phyloP scores from a whole-genome alignment of 2,329 filamentous ascomycete genomes.

The Grosmannia serpens region DNA sequence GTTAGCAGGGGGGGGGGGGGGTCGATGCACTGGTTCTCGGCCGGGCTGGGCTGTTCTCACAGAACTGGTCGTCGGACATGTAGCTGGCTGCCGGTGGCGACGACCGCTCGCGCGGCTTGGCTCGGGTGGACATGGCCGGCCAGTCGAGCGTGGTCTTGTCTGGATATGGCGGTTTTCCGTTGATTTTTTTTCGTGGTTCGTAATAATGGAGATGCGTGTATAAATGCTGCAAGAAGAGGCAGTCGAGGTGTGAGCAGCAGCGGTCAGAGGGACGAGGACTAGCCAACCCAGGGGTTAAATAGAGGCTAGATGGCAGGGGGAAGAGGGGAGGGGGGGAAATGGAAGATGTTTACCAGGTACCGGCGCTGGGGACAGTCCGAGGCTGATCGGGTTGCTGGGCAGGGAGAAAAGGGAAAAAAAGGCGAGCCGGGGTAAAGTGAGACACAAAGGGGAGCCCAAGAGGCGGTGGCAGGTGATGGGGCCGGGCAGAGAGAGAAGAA shows the following conservation, averaged over 20 bases:
- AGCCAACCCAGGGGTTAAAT: not conserved
- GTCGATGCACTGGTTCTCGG: not conserved
- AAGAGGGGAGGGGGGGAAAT: not conserved
- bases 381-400: conserved; percentile 1
- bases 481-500: not conserved
- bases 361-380: not conserved
- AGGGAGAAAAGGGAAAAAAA: not conserved
- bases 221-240: not conserved
- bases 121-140: conserved; percentile 20
- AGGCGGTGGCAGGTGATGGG: not conserved
- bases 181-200: not conserved
- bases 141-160: not conserved
- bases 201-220: no score
- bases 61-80: conserved; percentile 58
- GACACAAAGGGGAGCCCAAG: not conserved
- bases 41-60: conserved; percentile 27
- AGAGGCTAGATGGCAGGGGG: not conserved
- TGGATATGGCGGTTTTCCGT: not conserved
- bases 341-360: not conserved
- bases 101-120: conserved; percentile 22
- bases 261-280: no score
- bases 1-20: not conserved
- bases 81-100: conserved; percentile 49
- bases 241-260: not conserved
- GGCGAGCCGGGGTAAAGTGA: not conserved